Evolutionary conservation across 1,139 yeast species (phyloP).

Genomic region (Blastobotrys arbuscula): DNA sequence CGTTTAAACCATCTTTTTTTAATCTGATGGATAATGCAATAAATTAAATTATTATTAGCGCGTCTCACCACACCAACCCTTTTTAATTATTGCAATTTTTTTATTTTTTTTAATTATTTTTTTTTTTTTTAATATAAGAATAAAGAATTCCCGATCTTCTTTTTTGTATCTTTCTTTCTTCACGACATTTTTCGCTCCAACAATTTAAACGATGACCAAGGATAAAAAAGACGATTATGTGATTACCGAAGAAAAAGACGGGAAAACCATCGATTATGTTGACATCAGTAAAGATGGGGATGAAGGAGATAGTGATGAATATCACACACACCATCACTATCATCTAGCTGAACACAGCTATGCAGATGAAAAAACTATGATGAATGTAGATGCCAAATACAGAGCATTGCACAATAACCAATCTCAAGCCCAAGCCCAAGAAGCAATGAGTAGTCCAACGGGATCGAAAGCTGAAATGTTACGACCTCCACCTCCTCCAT

Average conservation of each 20-base stretch:
- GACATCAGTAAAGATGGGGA: neutral
- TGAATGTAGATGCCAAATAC: slow-evolving; percentile 66
- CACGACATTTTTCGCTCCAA: neutral
- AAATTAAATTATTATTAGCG: no score
- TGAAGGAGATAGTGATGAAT: slow-evolving; percentile 16
- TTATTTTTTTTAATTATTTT: neutral
- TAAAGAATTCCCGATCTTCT: no score
- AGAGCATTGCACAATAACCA: slow-evolving; percentile 43
- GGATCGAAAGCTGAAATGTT: slow-evolving; percentile 20
- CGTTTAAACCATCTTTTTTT: no score
- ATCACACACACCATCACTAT: slow-evolving; percentile 16
- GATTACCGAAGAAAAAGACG: neutral
- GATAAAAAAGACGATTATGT: slow-evolving; percentile 4
- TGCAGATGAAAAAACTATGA: slow-evolving; percentile 60
- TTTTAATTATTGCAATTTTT: neutral
- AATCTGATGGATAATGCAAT: no score
- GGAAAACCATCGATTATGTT: slow-evolving; percentile 8
- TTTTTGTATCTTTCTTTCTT: neutral
- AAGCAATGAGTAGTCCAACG: slow-evolving; percentile 20
- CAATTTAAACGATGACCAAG: neutral
- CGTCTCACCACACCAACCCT: no score
- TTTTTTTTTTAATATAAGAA: no score
- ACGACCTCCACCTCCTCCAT: slow-evolving; percentile 27
- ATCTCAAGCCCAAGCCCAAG: neutral
- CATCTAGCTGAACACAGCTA: slow-evolving; percentile 41